A percentile compares a stretch with the other conserved stretches of the same genome.
phyloP scores from a whole-genome alignment of 176 grass and related monocot species.

The Triticum dicoccoides region DNA sequence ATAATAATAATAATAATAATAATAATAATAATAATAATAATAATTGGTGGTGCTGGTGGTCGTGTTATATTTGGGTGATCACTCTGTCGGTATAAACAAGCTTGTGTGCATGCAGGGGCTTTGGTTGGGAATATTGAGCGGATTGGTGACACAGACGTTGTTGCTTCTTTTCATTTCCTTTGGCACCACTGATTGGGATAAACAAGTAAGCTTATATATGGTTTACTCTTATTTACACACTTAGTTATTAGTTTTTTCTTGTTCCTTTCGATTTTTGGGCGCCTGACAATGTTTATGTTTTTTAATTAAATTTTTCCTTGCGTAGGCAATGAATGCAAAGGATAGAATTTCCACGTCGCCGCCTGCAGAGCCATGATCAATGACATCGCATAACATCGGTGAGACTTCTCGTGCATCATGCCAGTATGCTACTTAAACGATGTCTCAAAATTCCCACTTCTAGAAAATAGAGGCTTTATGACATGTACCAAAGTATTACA shows the following conservation, averaged over 20 bases:
- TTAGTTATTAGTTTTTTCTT: neutral
- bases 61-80: neutral
- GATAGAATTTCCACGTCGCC: neutral
- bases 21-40: too few relatives aligned
- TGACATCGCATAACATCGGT: neutral
- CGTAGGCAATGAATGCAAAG: neutral
- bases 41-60: too few relatives aligned
- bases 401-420: neutral
- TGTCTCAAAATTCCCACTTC: neutral
- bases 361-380: neutral
- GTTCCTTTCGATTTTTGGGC: neutral
- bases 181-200: neutral
- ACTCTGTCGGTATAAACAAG: neutral
- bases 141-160: neutral
- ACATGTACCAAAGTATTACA: neutral
- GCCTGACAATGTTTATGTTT: neutral
- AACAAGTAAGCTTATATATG: neutral
- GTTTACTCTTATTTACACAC: neutral
- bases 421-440: neutral
- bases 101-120: neutral
- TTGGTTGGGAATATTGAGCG: neutral
- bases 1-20: too few relatives aligned
- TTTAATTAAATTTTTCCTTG: neutral
- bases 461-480: neutral
- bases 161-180: neutral